Evolutionary conservation across 169 alveolate species (phyloP).

Genomic region (Cyclospora cayetanensis): DNA sequence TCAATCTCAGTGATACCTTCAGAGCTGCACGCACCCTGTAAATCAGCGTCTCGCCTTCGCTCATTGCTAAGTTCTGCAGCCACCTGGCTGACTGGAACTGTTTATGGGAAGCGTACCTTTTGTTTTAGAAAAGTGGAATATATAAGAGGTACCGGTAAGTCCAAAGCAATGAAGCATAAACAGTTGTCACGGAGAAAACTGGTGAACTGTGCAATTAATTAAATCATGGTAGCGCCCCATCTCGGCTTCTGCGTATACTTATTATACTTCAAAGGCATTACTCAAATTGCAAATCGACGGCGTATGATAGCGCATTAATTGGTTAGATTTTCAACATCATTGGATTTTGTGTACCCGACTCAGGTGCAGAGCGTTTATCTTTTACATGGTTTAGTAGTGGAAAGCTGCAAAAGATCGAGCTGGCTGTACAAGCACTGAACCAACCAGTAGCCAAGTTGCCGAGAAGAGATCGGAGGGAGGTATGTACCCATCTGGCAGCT

Average conservation of each 20-base stretch:
- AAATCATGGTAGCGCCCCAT: no score
- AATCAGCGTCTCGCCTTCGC: neutral
- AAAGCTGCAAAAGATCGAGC: neutral
- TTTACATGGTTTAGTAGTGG: neutral
- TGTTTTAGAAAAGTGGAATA: conserved; percentile 15
- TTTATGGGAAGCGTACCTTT: neutral
- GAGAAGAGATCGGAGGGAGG: neutral
- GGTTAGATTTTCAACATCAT: no score
- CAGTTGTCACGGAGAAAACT: no score
- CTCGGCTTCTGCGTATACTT: no score
- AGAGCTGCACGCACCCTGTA: conserved; percentile 12
- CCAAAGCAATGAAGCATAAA: no score
- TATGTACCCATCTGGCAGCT: no score
- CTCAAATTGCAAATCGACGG: neutral
- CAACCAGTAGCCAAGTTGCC: neutral
- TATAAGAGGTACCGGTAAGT: no score
- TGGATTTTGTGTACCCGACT: neutral
- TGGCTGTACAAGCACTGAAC: neutral
- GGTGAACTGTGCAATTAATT: no score
- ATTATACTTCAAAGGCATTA: no score
- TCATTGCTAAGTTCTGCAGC: neutral
- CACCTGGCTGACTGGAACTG: neutral
- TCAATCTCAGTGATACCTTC: neutral
- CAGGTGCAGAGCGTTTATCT: neutral
- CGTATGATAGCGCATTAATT: neutral